Conservation (phyloP, 2,329 filamentous ascomycete species). For the Rugonectria rugulosa region DNA sequence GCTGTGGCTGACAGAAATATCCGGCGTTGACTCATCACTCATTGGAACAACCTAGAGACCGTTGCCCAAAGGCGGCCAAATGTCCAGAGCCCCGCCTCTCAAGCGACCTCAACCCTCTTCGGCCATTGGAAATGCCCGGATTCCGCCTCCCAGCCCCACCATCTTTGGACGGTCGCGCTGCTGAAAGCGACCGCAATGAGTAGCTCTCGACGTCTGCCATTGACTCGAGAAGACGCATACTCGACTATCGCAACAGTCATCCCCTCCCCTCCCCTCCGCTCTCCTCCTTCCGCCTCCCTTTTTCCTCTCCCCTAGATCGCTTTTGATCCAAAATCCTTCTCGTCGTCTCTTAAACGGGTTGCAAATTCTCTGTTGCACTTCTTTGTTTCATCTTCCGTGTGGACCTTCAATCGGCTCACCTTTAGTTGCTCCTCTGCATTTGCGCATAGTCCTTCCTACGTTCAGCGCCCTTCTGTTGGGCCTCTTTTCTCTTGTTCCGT, state of each 20-base stretch:
- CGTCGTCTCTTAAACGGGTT: conserved; percentile 14
- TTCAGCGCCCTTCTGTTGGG: conserved; percentile 29
- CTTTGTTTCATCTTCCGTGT: conserved; percentile 12
- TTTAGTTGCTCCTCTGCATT: conserved; percentile 9
- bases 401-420: conserved; percentile 8
- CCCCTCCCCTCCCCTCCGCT: conserved; percentile 9
- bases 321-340: conserved; percentile 15
- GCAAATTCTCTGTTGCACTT: conserved; percentile 8
- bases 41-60: too few species aligned
- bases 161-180: background rate
- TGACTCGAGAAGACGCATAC: conserved; percentile 33
- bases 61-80: conserved; percentile 16
- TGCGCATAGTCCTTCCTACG: conserved; percentile 30
- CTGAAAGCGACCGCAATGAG: too few species aligned
- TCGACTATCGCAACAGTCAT: conserved; percentile 22
- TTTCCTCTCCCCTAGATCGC: conserved; percentile 3
- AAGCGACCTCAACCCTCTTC: conserved; percentile 4
- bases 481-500: conserved; percentile 18
- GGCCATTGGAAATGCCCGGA: conserved; percentile 7
- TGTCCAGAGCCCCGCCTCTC: too few species aligned
- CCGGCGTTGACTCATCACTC: conserved; percentile 30
- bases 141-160: conserved; percentile 27
- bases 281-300: conserved; percentile 12
- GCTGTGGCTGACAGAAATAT: conserved; percentile 14
- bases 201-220: conserved; percentile 20